Base-by-base conservation (phyloP, 495 filamentous ascomycete genomes). In the Penicilliopsis zonata region DNA sequence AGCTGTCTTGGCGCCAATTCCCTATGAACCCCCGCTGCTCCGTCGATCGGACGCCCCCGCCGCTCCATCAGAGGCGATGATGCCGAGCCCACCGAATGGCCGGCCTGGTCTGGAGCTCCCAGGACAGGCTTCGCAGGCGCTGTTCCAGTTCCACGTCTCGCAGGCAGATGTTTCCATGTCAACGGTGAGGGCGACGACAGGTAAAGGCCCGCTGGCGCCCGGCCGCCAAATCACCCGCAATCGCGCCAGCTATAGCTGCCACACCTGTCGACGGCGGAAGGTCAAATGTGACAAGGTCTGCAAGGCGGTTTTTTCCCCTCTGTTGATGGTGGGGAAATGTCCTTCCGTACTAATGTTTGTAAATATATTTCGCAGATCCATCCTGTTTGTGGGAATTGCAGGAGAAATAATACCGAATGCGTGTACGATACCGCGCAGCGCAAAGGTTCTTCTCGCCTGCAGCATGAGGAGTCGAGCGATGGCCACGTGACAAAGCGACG, bases 241-340 rank as follows among this genome's bases (percentile, higher is more conserved):
- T 30, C 60, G 63, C 35, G 50, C 60, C 18, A 65, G 61, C 37
- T 66, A 66, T 38, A 66, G 61, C 38, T 67, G 63, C 40, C 61
- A 67, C 42, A 59, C 52, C 0, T 67, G 63, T 49, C 60, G 63
- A 30, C 46, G 59, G 29, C 49, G 63, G 18, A 67, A 67, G 34
- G 61, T 67, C 17, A 64, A 63, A 47, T 64, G 59, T 29, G 52
- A 64, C 43, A 65, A 63, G 48, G 57, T 60, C 50, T 14, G 14
- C 8, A 27, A 12, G 18, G 14, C 20, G 2, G 21, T 32, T 17
- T 16, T 13, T 19, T 18, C 28, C 2, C 4, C 3, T 2, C 5
- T 13, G 8, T 3, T 16, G 27, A 10, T 15, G 18, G 20, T 17
- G 16, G 9, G n/a, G 9, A 24, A 9, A 20, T 27, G n/a, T 31